Conservation (phyloP, 108 stramenopile genomes). For the Nitzschia sp. region DNA sequence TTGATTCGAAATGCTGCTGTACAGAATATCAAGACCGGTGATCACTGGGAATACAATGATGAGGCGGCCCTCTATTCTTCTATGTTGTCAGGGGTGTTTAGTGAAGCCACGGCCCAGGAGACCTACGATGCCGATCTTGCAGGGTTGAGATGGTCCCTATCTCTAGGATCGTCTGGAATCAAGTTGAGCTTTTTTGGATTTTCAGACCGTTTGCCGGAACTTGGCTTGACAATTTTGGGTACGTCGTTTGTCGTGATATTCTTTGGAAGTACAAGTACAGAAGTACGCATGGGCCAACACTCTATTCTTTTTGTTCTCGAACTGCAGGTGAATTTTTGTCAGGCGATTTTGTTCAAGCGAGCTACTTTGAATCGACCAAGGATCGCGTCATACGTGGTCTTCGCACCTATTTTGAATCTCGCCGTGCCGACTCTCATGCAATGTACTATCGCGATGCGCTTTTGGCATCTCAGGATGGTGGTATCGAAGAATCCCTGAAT, state of each 20-base stretch:
- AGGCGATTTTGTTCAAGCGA: conserved; percentile 49
- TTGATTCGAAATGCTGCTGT: conserved; percentile 62
- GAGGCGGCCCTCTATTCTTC: conserved; percentile 47
- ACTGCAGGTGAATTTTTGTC: conserved; percentile 21
- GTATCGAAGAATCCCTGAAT: conserved; percentile 49
- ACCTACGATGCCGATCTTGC: conserved; percentile 83
- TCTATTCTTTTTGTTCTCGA: neutral
- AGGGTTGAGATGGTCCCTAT: conserved; percentile 68
- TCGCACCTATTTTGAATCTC: conserved; percentile 66
- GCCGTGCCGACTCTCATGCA: conserved; percentile 69
- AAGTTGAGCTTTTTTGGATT: conserved; percentile 69
- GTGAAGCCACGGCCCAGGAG: conserved; percentile 74
- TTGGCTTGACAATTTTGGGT: conserved; percentile 55
- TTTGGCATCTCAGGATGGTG: conserved; percentile 44
- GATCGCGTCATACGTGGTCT: conserved; percentile 64
- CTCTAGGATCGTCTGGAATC: conserved; percentile 62
- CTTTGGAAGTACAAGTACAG: neutral
- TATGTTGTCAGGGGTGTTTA: conserved; percentile 63
- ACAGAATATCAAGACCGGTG: conserved; percentile 37
- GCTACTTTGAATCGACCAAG: conserved; percentile 57
- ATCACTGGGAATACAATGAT: conserved; percentile 55
- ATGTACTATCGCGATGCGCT: conserved; percentile 70
- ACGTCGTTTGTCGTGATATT: conserved; percentile 19
- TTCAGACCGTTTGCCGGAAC: conserved; percentile 73
- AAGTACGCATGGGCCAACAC: no score